A percentile compares a stretch with the other conserved stretches of the same genome.
These are phyloP conservation scores for Tubosaeta sp. DNA, from an alignment of 768 basidiomycete species.

Conservation along the genomic window DNA sequence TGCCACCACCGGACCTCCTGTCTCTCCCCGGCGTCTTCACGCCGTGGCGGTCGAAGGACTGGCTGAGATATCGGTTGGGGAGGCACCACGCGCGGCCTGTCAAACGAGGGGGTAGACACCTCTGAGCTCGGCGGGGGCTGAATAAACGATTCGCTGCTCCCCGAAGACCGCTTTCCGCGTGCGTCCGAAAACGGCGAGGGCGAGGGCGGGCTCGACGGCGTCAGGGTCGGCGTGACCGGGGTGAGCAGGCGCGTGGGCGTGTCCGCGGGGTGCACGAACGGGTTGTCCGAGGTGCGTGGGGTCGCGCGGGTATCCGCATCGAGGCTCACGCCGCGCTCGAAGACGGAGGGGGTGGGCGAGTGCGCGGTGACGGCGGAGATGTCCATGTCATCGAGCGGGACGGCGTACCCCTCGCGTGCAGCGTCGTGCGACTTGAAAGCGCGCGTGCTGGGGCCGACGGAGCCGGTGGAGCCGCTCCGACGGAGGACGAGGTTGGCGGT, in stretches of 20 bases:
- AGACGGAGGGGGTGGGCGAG: constrained; percentile 21
- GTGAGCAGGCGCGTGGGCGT: background rate
- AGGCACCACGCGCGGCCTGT: constrained; percentile 33
- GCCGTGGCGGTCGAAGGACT: constrained; percentile 24
- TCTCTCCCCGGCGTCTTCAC: constrained; percentile 21
- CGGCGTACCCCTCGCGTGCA: constrained; percentile 25
- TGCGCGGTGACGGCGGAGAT: constrained; percentile 35
- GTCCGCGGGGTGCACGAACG: constrained; percentile 37
- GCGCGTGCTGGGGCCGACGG: constrained; percentile 30
- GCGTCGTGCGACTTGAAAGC: constrained; percentile 47
- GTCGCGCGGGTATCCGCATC: background rate
- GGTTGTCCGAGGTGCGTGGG: constrained; percentile 32
- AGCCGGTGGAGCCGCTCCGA: constrained; percentile 29
- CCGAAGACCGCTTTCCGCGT: constrained; percentile 6
- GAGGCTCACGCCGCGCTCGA: constrained; percentile 12
- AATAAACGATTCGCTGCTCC: constrained; percentile 12
- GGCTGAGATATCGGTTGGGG: constrained; percentile 35
- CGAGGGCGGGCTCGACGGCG: constrained; percentile 5
- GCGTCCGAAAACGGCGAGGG: constrained; percentile 37
- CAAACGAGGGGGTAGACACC: constrained; percentile 46
- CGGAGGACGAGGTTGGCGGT: constrained; percentile 55
- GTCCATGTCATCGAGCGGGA: constrained; percentile 53
- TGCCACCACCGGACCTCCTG: constrained; percentile 70
- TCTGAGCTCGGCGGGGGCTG: constrained; percentile 51
- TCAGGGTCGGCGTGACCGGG: background rate